Base-by-base conservation (phyloP, 441 rosid genomes). In the Jatropha multifida region DNA sequence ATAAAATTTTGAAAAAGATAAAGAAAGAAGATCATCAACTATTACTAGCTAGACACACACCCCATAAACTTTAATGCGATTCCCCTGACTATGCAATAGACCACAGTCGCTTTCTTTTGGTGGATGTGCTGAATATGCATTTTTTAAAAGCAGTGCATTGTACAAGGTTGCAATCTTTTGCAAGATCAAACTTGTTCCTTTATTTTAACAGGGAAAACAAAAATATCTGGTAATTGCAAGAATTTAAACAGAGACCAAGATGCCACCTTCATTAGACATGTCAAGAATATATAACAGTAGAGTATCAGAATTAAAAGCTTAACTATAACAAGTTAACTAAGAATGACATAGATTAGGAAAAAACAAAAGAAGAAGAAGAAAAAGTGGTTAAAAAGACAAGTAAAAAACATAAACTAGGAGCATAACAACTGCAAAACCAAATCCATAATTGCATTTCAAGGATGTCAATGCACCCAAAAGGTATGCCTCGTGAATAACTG, bases 41-140 rank as follows among this genome's bases (percentile, higher is more conserved):
- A 6, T 8, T 32, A 2, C 44, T 14, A 10, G 49, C 37, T 66
- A 82, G 79, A 78, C 84, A 83, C 83, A 74, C 81, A 65, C 59
- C 9, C 42, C 71, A 55, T 7, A 48, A 75, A 54, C 64, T 61
- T 76, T 40, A 26, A 77, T 69, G 56, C 77, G 80, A 77, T 67
- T 60, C 72, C 37, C 44, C 44, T 54, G 71, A 62, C 55, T 62
- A 18, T 42, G 20, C 54, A 14, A 12, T n/a, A 49, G 12, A 11
- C 46, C 37, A 40, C 56, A 64, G 52, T 60, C 68, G 4, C 37
- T 12, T 41, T 51, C 4, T 9, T 56, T 42, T 65, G 4, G 20
- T 17, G 10, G 41, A 44, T 44, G 20, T 0, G 23, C 18, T 48
- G 56, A 41, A 61, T 71, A 7, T 7, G 5, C 13, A 20, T 14